A percentile compares a stretch with the other conserved stretches of the same genome.
phyloP scores from a whole-genome alignment of 495 filamentous ascomycete species.

The Hypoxylon lienhwacheense region DNA sequence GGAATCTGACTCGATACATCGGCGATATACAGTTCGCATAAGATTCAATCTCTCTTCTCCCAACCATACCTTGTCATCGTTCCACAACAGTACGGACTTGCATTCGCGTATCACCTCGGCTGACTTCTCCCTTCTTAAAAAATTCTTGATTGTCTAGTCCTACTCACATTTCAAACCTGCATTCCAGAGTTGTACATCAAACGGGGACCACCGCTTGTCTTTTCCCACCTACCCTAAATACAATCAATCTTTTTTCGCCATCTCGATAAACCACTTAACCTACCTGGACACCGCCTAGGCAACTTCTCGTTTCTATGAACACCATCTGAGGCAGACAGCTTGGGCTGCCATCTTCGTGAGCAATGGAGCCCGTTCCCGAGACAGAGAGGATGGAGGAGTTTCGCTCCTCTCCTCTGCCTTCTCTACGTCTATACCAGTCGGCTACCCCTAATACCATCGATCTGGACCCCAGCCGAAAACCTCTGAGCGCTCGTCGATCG shows the following conservation, averaged over 20 bases:
- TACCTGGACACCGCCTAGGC: not conserved
- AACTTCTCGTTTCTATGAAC: slow-evolving; percentile 21
- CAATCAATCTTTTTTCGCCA: slow-evolving; percentile 1
- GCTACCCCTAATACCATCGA: slow-evolving; percentile 43
- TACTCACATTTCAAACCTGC: slow-evolving; percentile 13
- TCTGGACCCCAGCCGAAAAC: slow-evolving; percentile 45
- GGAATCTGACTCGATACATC: slow-evolving; percentile 29
- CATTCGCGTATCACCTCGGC: slow-evolving; percentile 25
- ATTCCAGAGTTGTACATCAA: slow-evolving; percentile 16
- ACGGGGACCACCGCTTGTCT: not conserved
- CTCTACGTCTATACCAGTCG: slow-evolving; percentile 42
- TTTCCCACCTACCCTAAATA: slow-evolving; percentile 3
- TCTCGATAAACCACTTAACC: slow-evolving; percentile 1
- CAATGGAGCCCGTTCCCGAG: slow-evolving; percentile 62
- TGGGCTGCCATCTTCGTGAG: slow-evolving; percentile 12
- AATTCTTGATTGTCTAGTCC: slow-evolving; percentile 9
- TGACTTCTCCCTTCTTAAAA: slow-evolving; percentile 14
- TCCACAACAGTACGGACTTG: slow-evolving; percentile 28
- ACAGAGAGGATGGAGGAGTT: slow-evolving; percentile 63
- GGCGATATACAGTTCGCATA: slow-evolving; percentile 30
- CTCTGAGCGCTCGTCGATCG: slow-evolving; percentile 51
- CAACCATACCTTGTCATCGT: slow-evolving; percentile 20
- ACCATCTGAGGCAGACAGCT: slow-evolving; percentile 13
- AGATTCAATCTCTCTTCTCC: slow-evolving; percentile 26
- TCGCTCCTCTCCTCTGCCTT: slow-evolving; percentile 50